phyloP scores from a whole-genome alignment of 345 rosid genomes.

The Heritiera fomes region DNA sequence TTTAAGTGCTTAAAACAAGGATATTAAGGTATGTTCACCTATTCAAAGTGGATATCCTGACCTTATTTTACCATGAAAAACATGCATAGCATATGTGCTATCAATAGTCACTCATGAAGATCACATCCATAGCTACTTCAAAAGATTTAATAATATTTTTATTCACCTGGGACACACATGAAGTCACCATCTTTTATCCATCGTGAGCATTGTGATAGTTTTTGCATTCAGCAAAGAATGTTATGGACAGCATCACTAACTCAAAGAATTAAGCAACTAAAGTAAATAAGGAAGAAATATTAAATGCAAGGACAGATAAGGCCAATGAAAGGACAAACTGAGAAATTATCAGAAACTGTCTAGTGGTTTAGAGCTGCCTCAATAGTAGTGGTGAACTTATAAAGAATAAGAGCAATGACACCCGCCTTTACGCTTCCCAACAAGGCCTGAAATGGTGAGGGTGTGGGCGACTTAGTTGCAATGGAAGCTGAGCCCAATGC shows the following conservation, averaged over 20 bases:
- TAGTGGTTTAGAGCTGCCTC: neutral
- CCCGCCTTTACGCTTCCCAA: conserved; percentile 77
- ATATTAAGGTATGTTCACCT: neutral
- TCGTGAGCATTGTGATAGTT: neutral
- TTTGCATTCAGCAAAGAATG: neutral
- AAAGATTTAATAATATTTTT: neutral
- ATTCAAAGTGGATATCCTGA: neutral
- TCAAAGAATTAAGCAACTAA: no score
- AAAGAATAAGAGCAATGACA: conserved; percentile 83
- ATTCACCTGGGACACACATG: neutral
- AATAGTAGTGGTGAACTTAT: conserved; percentile 76
- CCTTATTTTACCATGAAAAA: neutral
- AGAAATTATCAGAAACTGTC: no score
- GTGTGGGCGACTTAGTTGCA: conserved; percentile 50
- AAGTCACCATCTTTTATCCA: neutral
- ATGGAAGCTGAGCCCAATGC: conserved; percentile 56
- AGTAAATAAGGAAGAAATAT: no score
- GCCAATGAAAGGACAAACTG: no score
- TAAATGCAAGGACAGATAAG: no score
- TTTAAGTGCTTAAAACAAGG: neutral
- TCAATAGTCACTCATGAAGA: neutral
- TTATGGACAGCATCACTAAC: neutral
- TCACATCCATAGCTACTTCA: neutral
- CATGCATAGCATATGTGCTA: neutral
- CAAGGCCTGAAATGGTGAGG: conserved; percentile 76